Evolutionary conservation across 1,284 basidiomycete genomes (phyloP).

Genomic region (Papiliotrema terrestris): DNA sequence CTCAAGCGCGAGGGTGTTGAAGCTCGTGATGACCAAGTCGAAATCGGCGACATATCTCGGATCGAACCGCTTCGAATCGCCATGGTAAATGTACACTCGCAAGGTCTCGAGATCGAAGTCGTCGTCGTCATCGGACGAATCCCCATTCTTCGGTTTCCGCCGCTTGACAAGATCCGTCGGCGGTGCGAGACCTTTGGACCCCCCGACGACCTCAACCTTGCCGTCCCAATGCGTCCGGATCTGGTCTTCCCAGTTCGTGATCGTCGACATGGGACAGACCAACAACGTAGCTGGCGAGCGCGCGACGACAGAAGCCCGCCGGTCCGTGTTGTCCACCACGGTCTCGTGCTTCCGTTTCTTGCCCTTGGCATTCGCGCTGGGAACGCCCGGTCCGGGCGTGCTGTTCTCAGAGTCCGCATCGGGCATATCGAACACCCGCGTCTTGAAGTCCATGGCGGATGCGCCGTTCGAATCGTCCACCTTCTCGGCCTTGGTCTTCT

Average conservation of each 20-base stretch:
- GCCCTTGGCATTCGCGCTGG: constrained; percentile 12
- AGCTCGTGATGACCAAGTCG: constrained; percentile 97
- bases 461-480: constrained; percentile 30
- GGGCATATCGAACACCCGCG: constrained; percentile 80
- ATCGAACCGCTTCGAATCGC: constrained; percentile 80
- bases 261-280: constrained; percentile 92
- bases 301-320: constrained; percentile 68
- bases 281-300: constrained; percentile 90
- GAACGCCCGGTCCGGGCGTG: background rate
- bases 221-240: constrained; percentile 93
- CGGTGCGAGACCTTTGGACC: constrained; percentile 50
- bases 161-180: constrained; percentile 25
- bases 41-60: constrained; percentile 82
- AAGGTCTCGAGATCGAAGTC: constrained; percentile 50
- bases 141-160: constrained; percentile 21
- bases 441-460: constrained; percentile 65
- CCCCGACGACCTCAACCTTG: constrained; percentile 75
- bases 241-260: constrained; percentile 98
- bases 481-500: constrained; percentile 43
- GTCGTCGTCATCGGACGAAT: constrained; percentile 22
- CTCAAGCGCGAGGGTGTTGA: constrained; percentile 90
- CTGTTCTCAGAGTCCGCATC: constrained; percentile 26
- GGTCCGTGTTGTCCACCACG: constrained; percentile 36
- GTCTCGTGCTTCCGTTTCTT: constrained; percentile 41
- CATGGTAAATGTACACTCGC: constrained; percentile 93